These are phyloP conservation scores for Jatropha multifida DNA, from an alignment of 441 rosid genomes.

Conservation along the genomic window DNA sequence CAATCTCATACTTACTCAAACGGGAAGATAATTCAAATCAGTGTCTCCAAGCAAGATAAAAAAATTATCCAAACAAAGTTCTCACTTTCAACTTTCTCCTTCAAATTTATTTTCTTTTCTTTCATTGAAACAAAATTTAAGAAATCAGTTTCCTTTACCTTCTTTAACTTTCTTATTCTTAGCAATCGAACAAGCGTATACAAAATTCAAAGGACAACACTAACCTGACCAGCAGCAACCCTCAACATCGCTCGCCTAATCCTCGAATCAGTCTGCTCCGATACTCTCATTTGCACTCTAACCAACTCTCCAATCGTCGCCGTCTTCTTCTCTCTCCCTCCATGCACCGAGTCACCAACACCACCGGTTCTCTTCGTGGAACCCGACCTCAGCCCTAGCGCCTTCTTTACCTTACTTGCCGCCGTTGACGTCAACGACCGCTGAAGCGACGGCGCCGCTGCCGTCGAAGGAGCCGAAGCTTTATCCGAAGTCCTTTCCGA, in stretches of 20 bases:
- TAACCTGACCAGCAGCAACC: constrained; percentile 84
- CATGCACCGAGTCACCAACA: constrained; percentile 40
- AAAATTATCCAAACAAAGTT: not conserved
- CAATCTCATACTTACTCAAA: no score
- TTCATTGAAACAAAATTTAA: not conserved
- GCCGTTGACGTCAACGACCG: constrained; percentile 87
- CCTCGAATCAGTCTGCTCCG: constrained; percentile 86
- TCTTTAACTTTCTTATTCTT: constrained; percentile 1
- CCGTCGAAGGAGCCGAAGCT: constrained; percentile 30
- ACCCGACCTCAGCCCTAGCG: constrained; percentile 62
- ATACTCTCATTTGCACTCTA: constrained; percentile 84
- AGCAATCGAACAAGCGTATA: constrained; percentile 7
- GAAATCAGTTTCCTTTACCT: not conserved
- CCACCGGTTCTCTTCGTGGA: constrained; percentile 32
- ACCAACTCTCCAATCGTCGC: constrained; percentile 87
- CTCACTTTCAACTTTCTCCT: not conserved
- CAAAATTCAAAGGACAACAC: not conserved
- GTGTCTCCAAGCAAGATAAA: not conserved
- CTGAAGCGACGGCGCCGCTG: constrained; percentile 45
- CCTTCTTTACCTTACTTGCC: constrained; percentile 95
- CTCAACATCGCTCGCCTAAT: constrained; percentile 86
- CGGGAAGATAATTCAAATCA: not conserved
- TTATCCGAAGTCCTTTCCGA: constrained; percentile 46
- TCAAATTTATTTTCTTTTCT: not conserved
- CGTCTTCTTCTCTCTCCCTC: constrained; percentile 47